A percentile compares a stretch with the other conserved stretches of the same genome.
Evolutionary conservation across 768 basidiomycete species (phyloP).

Genomic region (Exsudoporus frostii): DNA sequence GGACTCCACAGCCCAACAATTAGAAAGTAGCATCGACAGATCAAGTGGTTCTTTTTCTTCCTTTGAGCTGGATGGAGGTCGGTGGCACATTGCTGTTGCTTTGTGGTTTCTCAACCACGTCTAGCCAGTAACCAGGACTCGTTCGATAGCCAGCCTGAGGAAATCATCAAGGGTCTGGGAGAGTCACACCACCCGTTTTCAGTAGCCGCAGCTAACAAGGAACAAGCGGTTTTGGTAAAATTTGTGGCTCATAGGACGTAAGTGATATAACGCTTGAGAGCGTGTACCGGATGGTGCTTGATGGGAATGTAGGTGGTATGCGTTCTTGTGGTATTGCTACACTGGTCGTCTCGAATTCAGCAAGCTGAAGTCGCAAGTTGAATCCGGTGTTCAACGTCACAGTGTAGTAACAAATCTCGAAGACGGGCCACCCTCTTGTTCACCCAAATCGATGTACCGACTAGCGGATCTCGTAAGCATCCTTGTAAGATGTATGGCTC

Average conservation of each 20-base stretch:
- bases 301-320: constrained; percentile 16
- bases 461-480: constrained; percentile 30
- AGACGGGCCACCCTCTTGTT: constrained; percentile 20
- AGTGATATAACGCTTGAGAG: neutral
- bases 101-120: constrained; percentile 4
- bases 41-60: constrained; percentile 7
- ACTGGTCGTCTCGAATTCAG: constrained; percentile 19
- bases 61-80: constrained; percentile 10
- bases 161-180: constrained; percentile 2
- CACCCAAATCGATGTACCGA: constrained; percentile 38
- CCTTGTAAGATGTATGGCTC: neutral
- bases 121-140: constrained; percentile 4
- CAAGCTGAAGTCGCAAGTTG: constrained; percentile 15
- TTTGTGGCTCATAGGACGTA: constrained; percentile 20
- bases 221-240: constrained; percentile 1
- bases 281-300: neutral
- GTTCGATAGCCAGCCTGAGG: neutral
- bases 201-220: neutral
- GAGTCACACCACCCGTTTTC: neutral
- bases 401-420: neutral
- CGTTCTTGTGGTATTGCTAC: constrained; percentile 28
- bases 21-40: neutral
- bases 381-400: neutral
- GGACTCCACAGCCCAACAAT: constrained; percentile 1
- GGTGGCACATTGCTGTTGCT: neutral